Evolutionary conservation across 1,139 yeast genomes (phyloP), one percentile per base, ranked within the genome.

Genomic region (Candida sp.): DNA sequence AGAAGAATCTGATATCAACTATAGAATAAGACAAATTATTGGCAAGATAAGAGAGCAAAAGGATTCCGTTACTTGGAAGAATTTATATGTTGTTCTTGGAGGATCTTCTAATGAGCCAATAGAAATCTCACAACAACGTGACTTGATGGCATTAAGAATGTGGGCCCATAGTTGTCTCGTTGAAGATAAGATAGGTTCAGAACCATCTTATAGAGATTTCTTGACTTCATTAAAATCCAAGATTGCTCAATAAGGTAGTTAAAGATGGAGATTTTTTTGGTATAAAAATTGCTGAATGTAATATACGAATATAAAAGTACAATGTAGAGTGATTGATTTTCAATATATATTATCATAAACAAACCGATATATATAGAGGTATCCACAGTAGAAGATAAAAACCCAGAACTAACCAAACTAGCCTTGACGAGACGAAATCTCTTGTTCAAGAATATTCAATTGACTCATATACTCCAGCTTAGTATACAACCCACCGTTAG

Each of bases 101-200:
- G 95, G 90, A 25, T 86, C 96, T 22, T 71, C 84, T 32, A 81
- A 81, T 56, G 93, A 86, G 58, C 86, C 87, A 42, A 70, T 80
- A 49, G 81, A 77, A 52, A 77, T 80, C 49, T 71, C 80, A 34
- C 79, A 79, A 50, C 81, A 79, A 47, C 78, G 87, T 56, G 97
- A 91, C 55, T 82, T 93, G 49, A 76, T 81, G 66, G 83, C 97
- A 11, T 77, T 93, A 63, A 81, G 97, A 67, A 72, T 88, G 73
- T 93, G 99, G 99, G 95, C 95, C 43, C 75, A 86, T 48, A 85
- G 95, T 49, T 80, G 86, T 55, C 75, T 93, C 65, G 91, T 93
- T 41, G 98, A 93, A 68, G 99, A 91, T 66, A 84, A 93, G 64
- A 77, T 84, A 35, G 85, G 83, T 51, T 79, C 75, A 47, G 83